Evolutionary conservation across 345 rosid species (phyloP).

Genomic region (Bretschneidera sinensis): DNA sequence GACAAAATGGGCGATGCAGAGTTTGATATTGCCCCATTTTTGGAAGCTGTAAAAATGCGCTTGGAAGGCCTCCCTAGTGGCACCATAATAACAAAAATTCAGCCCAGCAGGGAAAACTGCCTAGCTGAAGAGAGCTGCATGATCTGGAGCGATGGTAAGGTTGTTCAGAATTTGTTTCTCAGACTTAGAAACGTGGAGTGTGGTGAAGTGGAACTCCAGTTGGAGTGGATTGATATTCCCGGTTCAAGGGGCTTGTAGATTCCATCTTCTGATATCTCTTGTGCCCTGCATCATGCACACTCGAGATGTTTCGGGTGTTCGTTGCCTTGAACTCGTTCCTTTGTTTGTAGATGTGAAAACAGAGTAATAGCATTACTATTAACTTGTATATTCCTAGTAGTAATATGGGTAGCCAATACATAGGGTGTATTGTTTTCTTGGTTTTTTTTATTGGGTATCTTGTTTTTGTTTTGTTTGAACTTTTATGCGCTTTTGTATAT

Average conservation of each 20-base stretch:
- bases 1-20: conserved; percentile 93
- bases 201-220: conserved; percentile 55
- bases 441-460: no score
- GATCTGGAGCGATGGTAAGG: conserved; percentile 42
- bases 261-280: background rate
- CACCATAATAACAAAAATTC: conserved; percentile 45
- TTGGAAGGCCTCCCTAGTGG: conserved; percentile 41
- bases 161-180: conserved; percentile 54
- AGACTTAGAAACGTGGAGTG: conserved; percentile 55
- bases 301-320: conserved; percentile 6
- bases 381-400: no score
- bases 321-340: no score
- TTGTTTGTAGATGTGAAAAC: background rate
- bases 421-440: no score
- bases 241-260: conserved; percentile 42
- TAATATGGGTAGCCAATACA: no score
- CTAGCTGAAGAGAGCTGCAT: conserved; percentile 54
- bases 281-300: conserved; percentile 13
- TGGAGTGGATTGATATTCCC: conserved; percentile 59
- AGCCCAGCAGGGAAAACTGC: conserved; percentile 49
- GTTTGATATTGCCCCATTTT: conserved; percentile 41
- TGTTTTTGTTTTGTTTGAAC: no score
- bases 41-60: conserved; percentile 44
- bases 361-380: background rate
- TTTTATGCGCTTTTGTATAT: no score